A percentile compares a stretch with the other conserved stretches of the same genome.
Conservation (phyloP, 208 protist species). For the Vickermania spadyakhi region DNA sequence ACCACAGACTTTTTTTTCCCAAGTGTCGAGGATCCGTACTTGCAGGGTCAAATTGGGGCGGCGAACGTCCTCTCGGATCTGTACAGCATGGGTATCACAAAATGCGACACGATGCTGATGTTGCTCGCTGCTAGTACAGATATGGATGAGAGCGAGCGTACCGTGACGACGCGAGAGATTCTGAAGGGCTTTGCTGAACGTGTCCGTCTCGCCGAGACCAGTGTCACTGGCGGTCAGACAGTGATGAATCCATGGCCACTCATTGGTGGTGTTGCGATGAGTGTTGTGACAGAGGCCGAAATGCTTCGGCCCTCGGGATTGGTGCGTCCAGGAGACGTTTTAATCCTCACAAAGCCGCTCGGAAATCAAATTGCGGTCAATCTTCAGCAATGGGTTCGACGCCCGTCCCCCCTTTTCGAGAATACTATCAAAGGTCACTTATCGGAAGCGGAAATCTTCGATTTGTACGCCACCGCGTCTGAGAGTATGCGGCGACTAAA, state of each 20-base stretch:
- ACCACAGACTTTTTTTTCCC: constrained; percentile 97
- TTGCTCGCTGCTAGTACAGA: constrained; percentile 88
- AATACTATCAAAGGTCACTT: constrained; percentile 51
- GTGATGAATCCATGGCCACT: constrained; percentile 95
- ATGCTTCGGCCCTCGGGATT: constrained; percentile 84
- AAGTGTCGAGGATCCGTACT: constrained; percentile 93
- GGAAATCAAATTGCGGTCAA: constrained; percentile 92
- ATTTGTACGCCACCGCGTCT: constrained; percentile 63
- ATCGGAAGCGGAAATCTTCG: constrained; percentile 49
- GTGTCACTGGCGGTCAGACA: constrained; percentile 93
- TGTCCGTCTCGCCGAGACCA: constrained; percentile 53
- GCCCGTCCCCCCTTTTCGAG: constrained; percentile 56
- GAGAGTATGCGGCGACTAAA: constrained; percentile 91
- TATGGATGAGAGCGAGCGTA: constrained; percentile 83
- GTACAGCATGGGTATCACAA: constrained; percentile 92
- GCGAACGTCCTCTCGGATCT: constrained; percentile 96
- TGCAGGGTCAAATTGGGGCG: constrained; percentile 92
- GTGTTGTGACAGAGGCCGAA: constrained; percentile 66
- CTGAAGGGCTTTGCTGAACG: constrained; percentile 91
- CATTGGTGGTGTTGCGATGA: constrained; percentile 91
- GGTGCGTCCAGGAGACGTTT: constrained; percentile 74
- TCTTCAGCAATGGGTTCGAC: constrained; percentile 87
- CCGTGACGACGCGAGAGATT: constrained; percentile 77
- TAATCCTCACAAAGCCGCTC: constrained; percentile 96
- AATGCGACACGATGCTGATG: constrained; percentile 96